Evolutionary conservation across 2,329 filamentous ascomycete genomes (phyloP), one percentile per base, ranked within the genome.

Genomic region (Neurospora crassa): DNA sequence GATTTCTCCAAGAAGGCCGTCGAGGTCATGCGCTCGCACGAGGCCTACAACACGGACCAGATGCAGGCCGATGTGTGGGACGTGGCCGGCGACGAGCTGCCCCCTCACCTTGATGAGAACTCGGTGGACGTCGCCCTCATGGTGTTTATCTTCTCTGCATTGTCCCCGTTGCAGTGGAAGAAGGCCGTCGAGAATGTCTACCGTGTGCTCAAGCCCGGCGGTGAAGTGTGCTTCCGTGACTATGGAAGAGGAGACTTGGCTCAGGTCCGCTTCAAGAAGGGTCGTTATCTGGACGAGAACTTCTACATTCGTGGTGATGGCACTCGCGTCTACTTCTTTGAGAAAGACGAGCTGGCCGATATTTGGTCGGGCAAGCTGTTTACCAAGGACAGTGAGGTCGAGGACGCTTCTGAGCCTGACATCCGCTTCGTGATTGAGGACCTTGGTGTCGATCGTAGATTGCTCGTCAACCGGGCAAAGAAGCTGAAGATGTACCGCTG

Each of bases 401-500:
- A 77, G 37, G 75, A 70, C 74, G 75, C 43, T n/a, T 76, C 81
- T 68, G 75, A 78, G 70, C 1, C 92, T 97, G 53, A 63, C 16
- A 63, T 63, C 53, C 77, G 87, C 0, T 93, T 98, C 76, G 88
- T 93, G 68, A 83, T 97, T 67, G 83, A 92, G 71, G 88, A 96
- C 67, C 86, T 98, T 43, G 96, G 91, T 37, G 87, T 95, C 70
- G 96, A 99, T 79, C 90, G 93, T 75, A 89, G 96, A 72, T 86
- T 99, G 84, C 86, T 99, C 70, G 93, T 99, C 71, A 99, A 99
- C 80, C 89, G 96, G 74, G 92, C 94, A 70, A 88, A 91, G 78
- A 91, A 94, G 82, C 84, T 97, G 68, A 99, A 98, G 83, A 99
- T 99, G 96, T 98, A 98, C 81, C 89, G 96, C 73, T 98, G 95